Conservation (phyloP, 495 filamentous ascomycete genomes). For the Amorphotheca resinae region DNA sequence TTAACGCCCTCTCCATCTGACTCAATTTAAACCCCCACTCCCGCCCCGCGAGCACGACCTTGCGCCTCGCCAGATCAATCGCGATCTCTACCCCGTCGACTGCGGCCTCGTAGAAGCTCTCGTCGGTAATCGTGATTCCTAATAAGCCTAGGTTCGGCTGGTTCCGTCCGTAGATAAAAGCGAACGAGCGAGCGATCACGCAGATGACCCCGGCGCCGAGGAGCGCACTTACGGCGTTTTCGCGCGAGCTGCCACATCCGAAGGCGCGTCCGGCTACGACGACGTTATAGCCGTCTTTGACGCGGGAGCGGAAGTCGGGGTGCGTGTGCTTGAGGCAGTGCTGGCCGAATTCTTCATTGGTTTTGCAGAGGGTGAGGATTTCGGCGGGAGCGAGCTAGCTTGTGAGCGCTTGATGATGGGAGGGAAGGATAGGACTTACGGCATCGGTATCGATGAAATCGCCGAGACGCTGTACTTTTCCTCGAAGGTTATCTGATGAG, state of each 20-base stretch:
- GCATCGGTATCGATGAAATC: constrained; percentile 34
- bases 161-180: constrained; percentile 32
- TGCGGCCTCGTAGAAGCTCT: constrained; percentile 25
- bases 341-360: constrained; percentile 22
- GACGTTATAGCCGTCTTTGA: constrained; percentile 24
- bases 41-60: constrained; percentile 14
- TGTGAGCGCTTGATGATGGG: not conserved
- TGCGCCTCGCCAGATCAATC: constrained; percentile 19
- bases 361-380: constrained; percentile 20
- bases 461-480: constrained; percentile 27
- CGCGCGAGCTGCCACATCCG: constrained; percentile 31
- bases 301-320: constrained; percentile 31
- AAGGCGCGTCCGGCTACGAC: constrained; percentile 32
- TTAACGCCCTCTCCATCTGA: constrained; percentile 26
- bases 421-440: constrained; percentile 6
- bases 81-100: constrained; percentile 22
- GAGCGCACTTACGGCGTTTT: constrained; percentile 30
- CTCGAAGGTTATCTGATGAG: constrained; percentile 4
- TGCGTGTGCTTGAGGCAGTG: constrained; percentile 28
- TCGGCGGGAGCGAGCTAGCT: constrained; percentile 25
- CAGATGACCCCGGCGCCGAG: constrained; percentile 25
- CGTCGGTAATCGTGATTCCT: constrained; percentile 26
- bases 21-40: constrained; percentile 25
- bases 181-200: constrained; percentile 30
- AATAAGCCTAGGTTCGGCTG: constrained; percentile 29